A percentile compares a stretch with the other conserved stretches of the same genome.
Conservation (phyloP, 1,139 yeast genomes). For the Saccharomyces hybrid region DNA sequence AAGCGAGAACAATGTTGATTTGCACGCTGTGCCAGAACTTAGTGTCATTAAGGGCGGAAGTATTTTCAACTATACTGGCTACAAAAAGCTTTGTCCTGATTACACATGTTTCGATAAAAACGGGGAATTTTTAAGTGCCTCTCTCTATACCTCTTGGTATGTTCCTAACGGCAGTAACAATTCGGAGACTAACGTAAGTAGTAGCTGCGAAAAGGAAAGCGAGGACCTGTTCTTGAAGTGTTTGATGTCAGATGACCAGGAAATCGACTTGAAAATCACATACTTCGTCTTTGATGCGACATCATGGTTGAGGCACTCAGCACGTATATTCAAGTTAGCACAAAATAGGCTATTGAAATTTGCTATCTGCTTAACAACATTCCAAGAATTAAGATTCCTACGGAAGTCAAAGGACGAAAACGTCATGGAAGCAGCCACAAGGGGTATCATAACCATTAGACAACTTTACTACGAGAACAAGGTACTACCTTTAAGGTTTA, state of each 20-base stretch:
- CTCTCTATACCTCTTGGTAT: constrained; percentile 28
- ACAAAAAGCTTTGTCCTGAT: constrained; percentile 24
- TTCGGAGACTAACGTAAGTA: constrained; percentile 4
- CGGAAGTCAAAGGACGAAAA: constrained; percentile 68
- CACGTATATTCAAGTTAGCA: constrained; percentile 63
- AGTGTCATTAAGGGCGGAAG: constrained; percentile 26
- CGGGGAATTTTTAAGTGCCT: constrained; percentile 30
- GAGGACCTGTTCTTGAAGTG: background rate
- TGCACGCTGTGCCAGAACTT: constrained; percentile 17
- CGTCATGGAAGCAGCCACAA: constrained; percentile 71
- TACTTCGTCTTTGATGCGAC: constrained; percentile 67
- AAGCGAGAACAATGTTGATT: constrained; percentile 17
- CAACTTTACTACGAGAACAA: constrained; percentile 56
- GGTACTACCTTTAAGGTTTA: constrained; percentile 55
- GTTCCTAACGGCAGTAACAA: constrained; percentile 9
- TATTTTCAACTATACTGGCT: constrained; percentile 30
- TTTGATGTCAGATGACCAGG: background rate
- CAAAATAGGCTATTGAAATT: constrained; percentile 50
- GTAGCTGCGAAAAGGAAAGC: background rate
- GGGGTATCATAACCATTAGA: constrained; percentile 66
- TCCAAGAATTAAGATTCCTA: constrained; percentile 69
- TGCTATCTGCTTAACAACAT: constrained; percentile 65
- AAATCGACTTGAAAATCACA: constrained; percentile 38
- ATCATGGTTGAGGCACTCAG: constrained; percentile 76
- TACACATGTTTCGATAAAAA: constrained; percentile 28